Base-by-base conservation (phyloP, 352 stramenopile genomes). In the Phytophthora hybrid region DNA sequence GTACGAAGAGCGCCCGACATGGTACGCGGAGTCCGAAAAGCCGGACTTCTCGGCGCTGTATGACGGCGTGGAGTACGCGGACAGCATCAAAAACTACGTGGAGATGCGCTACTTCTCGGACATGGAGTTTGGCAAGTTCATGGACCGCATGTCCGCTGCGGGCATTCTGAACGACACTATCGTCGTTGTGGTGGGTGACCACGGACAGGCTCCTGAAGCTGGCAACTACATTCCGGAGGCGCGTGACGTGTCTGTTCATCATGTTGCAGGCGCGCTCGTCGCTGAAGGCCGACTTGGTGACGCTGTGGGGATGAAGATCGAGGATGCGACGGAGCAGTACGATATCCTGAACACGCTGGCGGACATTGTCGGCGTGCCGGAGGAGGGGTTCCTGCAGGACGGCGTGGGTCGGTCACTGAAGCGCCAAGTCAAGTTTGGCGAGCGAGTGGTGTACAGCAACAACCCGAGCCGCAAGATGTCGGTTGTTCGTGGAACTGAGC, bases 91-190 rank as follows among this genome's bases (percentile, higher is more conserved):
- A 26, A 67, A 78, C 7, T 89, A 90, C 59, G 63, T 74, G 3
- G 78, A 88, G 31, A 73, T 89, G 53, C 77, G 84, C 5, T 87
- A 89, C 57, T 92, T 92, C 53, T 66, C 76, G 1, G 77, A 88
- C 69, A 52, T 87, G 60, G 74, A 75, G 55, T 68, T 92, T 13
- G 84, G 82, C 7, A 81, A 80, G 18, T 90, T 91, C 44, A 71
- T 91, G 49, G 80, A 90, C 32, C 74, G 73, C 14, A 87, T 91
- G 82, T 32, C 79, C 3, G 47, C 11, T 7, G 49, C 77, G 3
- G 81, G 83, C 3, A 59, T 89, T 31, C 63, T 91, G 16, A 82
- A 89, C 60, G 76, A 89, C 53, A 89, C 78, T 19, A 83, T 91
- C 66, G 73, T 91, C 10, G 56, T 91, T 7, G 77, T 91, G 47